Evolutionary conservation across 1,284 basidiomycete genomes (phyloP).

Genomic region (Anthracocystis panici-leucophaei): DNA sequence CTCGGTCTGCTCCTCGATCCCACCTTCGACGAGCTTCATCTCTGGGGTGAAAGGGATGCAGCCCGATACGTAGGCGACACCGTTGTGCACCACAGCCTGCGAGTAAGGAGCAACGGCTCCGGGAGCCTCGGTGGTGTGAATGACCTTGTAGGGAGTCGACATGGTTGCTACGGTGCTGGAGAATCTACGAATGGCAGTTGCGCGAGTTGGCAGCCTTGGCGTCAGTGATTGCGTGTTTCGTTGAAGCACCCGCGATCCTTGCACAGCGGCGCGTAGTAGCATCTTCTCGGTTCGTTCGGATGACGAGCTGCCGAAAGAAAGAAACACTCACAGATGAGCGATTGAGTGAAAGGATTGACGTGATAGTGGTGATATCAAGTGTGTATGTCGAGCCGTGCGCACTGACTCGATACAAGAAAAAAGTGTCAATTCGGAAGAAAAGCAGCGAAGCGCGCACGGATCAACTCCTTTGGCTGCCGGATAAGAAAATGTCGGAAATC

Average conservation of each 20-base stretch:
- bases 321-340: slow-evolving; percentile 18
- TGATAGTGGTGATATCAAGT: slow-evolving; percentile 11
- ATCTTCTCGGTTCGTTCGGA: neutral
- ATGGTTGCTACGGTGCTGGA: slow-evolving; percentile 18
- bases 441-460: slow-evolving; percentile 5
- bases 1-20: slow-evolving; percentile 84
- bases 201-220: neutral
- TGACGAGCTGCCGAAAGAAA: neutral
- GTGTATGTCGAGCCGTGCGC: neutral
- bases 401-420: slow-evolving; percentile 9
- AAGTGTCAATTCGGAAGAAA: slow-evolving; percentile 12
- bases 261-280: neutral
- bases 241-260: neutral
- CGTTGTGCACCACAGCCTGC: slow-evolving; percentile 82
- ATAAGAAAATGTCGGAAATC: neutral
- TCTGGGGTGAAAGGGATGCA: slow-evolving; percentile 86
- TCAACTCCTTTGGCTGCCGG: slow-evolving; percentile 2
- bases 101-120: slow-evolving; percentile 68
- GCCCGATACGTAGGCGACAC: slow-evolving; percentile 89
- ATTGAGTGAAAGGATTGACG: slow-evolving; percentile 7
- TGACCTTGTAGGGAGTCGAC: slow-evolving; percentile 62
- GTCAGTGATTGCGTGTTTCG: slow-evolving; percentile 16
- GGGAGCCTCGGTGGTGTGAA: slow-evolving; percentile 65
- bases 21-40: slow-evolving; percentile 80
- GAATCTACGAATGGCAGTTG: neutral